Conservation (phyloP, 805 yeast species). For the Komagataella mondaviorum region DNA sequence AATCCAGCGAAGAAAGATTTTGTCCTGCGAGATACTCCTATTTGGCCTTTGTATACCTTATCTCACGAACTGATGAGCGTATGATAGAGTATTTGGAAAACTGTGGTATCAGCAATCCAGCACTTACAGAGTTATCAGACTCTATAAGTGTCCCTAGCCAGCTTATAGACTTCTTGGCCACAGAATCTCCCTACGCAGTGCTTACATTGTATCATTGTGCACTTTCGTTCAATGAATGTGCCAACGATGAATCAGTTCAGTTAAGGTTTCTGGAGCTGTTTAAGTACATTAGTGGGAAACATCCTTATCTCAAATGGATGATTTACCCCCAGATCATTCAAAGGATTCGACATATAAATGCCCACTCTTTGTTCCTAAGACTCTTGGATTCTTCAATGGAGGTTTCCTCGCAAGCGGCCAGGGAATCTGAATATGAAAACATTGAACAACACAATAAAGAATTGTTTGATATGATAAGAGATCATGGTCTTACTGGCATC, state of each 20-base stretch:
- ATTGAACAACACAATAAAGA: slow-evolving; percentile 9
- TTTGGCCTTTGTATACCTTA: slow-evolving; percentile 16
- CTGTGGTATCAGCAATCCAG: slow-evolving; percentile 19
- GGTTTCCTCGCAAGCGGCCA: slow-evolving; percentile 10
- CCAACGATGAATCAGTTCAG: slow-evolving; percentile 4
- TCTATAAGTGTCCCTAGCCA: slow-evolving; percentile 22
- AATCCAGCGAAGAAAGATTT: not conserved
- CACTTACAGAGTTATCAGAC: slow-evolving; percentile 17
- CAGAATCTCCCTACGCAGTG: slow-evolving; percentile 3
- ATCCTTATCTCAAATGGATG: slow-evolving; percentile 8
- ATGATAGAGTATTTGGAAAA: slow-evolving; percentile 17
- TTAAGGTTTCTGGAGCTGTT: slow-evolving; percentile 4
- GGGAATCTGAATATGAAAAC: slow-evolving; percentile 15
- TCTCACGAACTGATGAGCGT: slow-evolving; percentile 22
- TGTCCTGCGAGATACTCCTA: slow-evolving; percentile 8
- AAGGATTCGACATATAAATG: slow-evolving; percentile 2
- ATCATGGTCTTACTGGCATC: not conserved
- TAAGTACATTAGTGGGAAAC: slow-evolving; percentile 1
- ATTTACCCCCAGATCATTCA: slow-evolving; percentile 4
- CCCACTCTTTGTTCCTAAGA: slow-evolving; percentile 1
- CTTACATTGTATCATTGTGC: slow-evolving; percentile 3
- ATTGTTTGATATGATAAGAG: slow-evolving; percentile 2
- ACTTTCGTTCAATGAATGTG: slow-evolving; percentile 1
- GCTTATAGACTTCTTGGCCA: slow-evolving; percentile 14
- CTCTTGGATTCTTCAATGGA: slow-evolving; percentile 4